Evolutionary conservation across 2,329 filamentous ascomycete genomes (phyloP), one percentile per base, ranked within the genome.

Genomic region (Acrodontium crateriforme): DNA sequence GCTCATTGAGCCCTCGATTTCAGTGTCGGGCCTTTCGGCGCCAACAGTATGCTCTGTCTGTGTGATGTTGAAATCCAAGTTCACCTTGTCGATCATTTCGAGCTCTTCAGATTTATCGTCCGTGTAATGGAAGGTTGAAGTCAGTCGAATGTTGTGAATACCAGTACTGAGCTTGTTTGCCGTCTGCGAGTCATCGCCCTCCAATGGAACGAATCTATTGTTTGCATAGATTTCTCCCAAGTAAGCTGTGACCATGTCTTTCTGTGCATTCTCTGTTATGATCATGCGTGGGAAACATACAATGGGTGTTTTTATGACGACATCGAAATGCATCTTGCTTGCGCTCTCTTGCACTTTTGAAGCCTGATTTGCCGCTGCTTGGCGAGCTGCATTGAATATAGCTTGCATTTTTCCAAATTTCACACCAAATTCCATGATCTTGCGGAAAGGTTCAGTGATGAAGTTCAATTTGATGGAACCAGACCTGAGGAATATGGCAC

Each of bases 331-430:
- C 61, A 95, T 81, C 38, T 82, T 83, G 46, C 76, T 82, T 0
- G 81, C 80, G 47, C 75, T 85, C 47, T 95, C 78, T 47, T 95
- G 89, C 5, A 98, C 71, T 47, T 94, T 85, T 33, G 72, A 92
- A 7, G 89, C 91, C 53, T 94, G 85, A 36, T 81, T 87, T 20
- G 89, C 82, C 3, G 91, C 89, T 20, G 87, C 91, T 55, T 93
- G 83, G 18, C 91, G 74, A 9, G 91, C 89, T 22, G 89, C 87
- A 49, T 99, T 98, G 63, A 93, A 98, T 29, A 98, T 79, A 13
- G 89, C 87, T 55, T 98, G 89, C 89, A 99, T 99, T 57, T 92
- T 93, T 35, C 91, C 89, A 52, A 99, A 99, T 47, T 98, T 98
- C 52, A 99, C 84, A 23, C 92, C 65, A 54, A 98, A 99, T 41